Conservation (phyloP, 1,139 yeast genomes). For the Lizanozyma gosingica region DNA sequence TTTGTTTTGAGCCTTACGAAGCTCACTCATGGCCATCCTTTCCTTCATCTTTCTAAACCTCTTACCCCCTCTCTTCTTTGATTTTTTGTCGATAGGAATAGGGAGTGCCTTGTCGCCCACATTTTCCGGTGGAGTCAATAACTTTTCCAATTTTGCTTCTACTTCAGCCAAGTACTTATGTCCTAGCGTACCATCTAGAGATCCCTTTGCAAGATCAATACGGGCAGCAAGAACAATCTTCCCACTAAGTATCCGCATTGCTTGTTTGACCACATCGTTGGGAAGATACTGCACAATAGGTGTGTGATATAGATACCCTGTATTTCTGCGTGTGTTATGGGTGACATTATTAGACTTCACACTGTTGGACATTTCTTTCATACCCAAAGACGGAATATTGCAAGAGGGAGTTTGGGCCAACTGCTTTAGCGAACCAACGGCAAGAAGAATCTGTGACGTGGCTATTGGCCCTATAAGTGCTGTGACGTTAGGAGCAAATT, state of each 20-base stretch:
- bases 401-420: slow-evolving; percentile 73
- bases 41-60: slow-evolving; percentile 74
- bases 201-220: slow-evolving; percentile 45
- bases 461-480: slow-evolving; percentile 65
- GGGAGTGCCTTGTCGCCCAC: slow-evolving; percentile 71
- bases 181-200: slow-evolving; percentile 51
- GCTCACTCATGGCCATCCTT: slow-evolving; percentile 70
- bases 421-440: slow-evolving; percentile 63
- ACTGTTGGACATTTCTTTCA: slow-evolving; percentile 40
- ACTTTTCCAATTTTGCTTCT: slow-evolving; percentile 53
- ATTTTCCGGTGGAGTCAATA: slow-evolving; percentile 71
- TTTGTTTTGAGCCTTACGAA: slow-evolving; percentile 76
- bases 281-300: slow-evolving; percentile 49
- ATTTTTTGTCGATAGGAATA: slow-evolving; percentile 66
- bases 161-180: slow-evolving; percentile 51
- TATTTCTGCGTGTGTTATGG: slow-evolving; percentile 41
- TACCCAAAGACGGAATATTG: slow-evolving; percentile 74
- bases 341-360: slow-evolving; percentile 21
- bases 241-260: slow-evolving; percentile 71
- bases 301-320: slow-evolving; percentile 54
- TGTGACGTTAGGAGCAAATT: slow-evolving; percentile 74
- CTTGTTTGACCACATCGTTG: slow-evolving; percentile 53
- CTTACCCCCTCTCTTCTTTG: slow-evolving; percentile 83
- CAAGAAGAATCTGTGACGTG: slow-evolving; percentile 66
- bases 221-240: slow-evolving; percentile 80